phyloP scores from a whole-genome alignment of 306 rosid species.

The Alnus rubra region DNA sequence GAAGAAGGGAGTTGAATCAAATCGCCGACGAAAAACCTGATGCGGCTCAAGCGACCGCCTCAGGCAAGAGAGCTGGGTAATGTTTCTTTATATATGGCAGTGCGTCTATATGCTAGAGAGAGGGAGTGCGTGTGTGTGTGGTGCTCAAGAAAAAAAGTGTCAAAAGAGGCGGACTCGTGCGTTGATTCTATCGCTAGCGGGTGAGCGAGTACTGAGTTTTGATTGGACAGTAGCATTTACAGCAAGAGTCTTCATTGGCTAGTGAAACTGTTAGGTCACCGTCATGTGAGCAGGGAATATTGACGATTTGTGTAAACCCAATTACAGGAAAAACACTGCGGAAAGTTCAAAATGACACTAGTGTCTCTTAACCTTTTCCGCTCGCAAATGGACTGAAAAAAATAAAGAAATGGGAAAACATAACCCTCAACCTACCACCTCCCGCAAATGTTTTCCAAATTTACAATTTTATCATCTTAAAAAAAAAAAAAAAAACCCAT shows the following conservation, averaged over 20 bases:
- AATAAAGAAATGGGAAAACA: too few relatives aligned
- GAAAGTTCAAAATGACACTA: neutral
- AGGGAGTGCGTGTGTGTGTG: neutral
- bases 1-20: constrained; percentile 14
- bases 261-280: neutral
- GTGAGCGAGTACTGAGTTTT: neutral
- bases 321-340: neutral
- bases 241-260: constrained; percentile 2
- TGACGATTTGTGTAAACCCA: neutral
- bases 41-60: constrained; percentile 23
- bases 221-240: neutral
- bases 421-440: too few relatives aligned
- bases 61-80: constrained; percentile 10
- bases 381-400: too few relatives aligned
- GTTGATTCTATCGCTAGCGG: neutral
- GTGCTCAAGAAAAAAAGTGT: constrained; percentile 10
- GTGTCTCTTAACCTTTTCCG: neutral
- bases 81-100: neutral
- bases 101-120: neutral
- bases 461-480: too few relatives aligned
- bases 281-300: neutral
- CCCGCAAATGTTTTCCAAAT: too few relatives aligned
- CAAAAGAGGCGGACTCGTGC: neutral
- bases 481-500: too few relatives aligned
- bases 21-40: constrained; percentile 27